phyloP scores from a whole-genome alignment of 2,329 filamentous ascomycete species.

The Apiospora arundinis region DNA sequence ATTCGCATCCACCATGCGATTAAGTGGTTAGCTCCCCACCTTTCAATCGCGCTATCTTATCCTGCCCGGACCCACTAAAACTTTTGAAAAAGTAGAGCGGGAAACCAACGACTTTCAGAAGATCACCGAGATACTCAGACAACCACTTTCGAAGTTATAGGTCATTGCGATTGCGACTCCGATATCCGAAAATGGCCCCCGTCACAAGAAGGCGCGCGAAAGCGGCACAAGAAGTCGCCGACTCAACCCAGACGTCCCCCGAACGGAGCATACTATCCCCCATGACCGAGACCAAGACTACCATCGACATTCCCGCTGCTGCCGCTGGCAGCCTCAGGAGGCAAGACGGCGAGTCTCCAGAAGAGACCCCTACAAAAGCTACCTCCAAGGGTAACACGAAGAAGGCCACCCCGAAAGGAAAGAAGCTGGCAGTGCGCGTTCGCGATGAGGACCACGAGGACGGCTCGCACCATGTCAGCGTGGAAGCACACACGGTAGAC shows the following conservation, averaged over 20 bases:
- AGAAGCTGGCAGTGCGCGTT: conserved; percentile 35
- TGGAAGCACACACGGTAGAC: conserved; percentile 32
- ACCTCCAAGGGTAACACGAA: conserved; percentile 19
- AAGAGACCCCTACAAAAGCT: conserved; percentile 2
- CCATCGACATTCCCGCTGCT: not conserved
- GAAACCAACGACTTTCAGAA: not conserved
- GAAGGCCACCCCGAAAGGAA: conserved; percentile 29
- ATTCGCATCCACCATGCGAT: conserved; percentile 12
- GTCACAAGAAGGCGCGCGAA: conserved; percentile 35
- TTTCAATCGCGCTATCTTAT: conserved; percentile 17
- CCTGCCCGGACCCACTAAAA: conserved; percentile 15
- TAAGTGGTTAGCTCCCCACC: not conserved
- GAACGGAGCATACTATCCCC: conserved; percentile 10
- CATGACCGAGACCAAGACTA: not conserved
- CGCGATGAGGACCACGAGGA: conserved; percentile 24
- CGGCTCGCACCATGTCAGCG: conserved; percentile 26
- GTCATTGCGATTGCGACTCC: not conserved
- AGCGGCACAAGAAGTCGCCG: conserved; percentile 20
- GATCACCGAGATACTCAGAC: conserved; percentile 12
- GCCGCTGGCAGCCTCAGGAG: not conserved
- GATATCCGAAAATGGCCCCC: conserved; percentile 32
- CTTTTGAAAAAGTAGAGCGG: conserved; percentile 19
- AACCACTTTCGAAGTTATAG: conserved; percentile 3
- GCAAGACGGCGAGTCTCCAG: not conserved
- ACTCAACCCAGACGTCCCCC: conserved; percentile 20